Evolutionary conservation across 176 grass and related monocot genomes (phyloP).

Genomic region (Eleusine indica): DNA sequence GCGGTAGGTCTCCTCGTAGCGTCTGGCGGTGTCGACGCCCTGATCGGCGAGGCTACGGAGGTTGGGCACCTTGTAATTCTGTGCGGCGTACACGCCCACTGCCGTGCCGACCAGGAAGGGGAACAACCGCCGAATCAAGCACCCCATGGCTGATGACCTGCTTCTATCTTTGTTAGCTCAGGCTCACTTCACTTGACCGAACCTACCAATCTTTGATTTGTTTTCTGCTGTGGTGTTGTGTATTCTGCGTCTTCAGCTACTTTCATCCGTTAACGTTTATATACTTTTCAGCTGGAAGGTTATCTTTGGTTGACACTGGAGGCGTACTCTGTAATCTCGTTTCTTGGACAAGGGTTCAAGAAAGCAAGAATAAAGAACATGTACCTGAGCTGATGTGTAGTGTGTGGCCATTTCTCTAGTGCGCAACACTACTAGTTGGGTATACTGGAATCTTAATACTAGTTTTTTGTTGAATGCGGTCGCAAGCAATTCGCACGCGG

Average conservation of each 20-base stretch:
- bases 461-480: background rate
- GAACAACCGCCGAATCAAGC: conserved; percentile 53
- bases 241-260: background rate
- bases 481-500: background rate
- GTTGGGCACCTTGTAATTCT: conserved; percentile 76
- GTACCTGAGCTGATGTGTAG: background rate
- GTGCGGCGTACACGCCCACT: conserved; percentile 55
- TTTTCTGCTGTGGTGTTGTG: background rate
- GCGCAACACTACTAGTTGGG: background rate
- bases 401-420: background rate
- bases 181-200: no score
- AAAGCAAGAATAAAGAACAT: conserved; percentile 7
- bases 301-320: background rate
- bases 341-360: conserved; percentile 55
- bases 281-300: background rate
- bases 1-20: conserved; percentile 73
- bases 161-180: background rate
- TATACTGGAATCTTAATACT: background rate
- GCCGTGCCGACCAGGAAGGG: conserved; percentile 58
- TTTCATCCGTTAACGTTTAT: background rate
- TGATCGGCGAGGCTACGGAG: conserved; percentile 38
- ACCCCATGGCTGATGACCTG: conserved; percentile 12
- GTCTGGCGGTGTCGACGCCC: conserved; percentile 43
- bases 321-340: background rate
- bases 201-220: background rate